Conservation (phyloP, 2,329 filamentous ascomycete species). For the Aspergillus thermomutatus region DNA sequence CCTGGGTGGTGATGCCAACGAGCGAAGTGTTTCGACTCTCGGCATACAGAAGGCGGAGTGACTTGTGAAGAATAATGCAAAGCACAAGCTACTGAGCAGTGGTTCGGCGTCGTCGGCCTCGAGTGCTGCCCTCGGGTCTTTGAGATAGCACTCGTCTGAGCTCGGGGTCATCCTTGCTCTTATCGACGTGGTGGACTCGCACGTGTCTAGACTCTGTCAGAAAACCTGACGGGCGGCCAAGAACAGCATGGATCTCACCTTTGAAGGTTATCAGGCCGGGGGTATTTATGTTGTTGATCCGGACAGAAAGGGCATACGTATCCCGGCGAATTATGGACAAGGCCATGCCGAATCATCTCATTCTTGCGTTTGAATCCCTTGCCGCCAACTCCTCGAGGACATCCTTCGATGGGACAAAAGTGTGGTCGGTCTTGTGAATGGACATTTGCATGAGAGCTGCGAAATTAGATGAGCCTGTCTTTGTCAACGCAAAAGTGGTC, state of each 20-base stretch:
- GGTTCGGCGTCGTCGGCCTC: conserved; percentile 69
- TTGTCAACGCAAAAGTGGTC: not conserved
- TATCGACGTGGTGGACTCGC: conserved; percentile 84
- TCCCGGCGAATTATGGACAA: conserved; percentile 90
- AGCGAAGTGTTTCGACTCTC: too few species aligned
- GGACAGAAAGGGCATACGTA: conserved; percentile 97
- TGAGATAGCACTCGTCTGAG: conserved; percentile 83
- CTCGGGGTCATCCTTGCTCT: conserved; percentile 78
- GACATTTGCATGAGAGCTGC: conserved; percentile 55
- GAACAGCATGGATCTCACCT: conserved; percentile 55
- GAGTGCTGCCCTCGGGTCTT: conserved; percentile 75
- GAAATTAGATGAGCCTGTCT: not conserved
- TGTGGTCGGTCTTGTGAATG: conserved; percentile 62
- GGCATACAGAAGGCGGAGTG: not conserved
- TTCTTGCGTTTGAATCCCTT: conserved; percentile 68
- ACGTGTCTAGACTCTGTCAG: conserved; percentile 66
- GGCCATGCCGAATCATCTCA: conserved; percentile 71
- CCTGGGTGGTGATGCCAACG: conserved; percentile 1
- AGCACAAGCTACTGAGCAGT: conserved; percentile 18
- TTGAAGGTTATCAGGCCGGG: conserved; percentile 91
- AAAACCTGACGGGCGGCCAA: not conserved
- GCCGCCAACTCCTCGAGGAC: conserved; percentile 58
- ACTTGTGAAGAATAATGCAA: not conserved
- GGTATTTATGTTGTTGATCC: conserved; percentile 90
- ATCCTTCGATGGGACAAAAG: conserved; percentile 59